Conservation (phyloP, 495 filamentous ascomycete species). For the Tetracladium marchalianum region DNA sequence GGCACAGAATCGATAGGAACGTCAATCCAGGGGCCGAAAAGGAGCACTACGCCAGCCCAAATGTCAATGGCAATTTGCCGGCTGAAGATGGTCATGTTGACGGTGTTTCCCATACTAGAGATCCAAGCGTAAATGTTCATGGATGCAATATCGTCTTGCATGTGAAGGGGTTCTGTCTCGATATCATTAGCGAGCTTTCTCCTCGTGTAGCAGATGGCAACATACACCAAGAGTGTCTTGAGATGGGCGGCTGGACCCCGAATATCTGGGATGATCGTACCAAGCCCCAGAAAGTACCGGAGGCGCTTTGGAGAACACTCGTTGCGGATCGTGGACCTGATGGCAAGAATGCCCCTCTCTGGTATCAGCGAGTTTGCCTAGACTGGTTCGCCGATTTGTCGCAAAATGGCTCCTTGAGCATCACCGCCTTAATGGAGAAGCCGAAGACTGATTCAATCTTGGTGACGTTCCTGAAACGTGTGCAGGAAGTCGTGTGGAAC, state of each 20-base stretch:
- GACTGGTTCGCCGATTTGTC: background rate
- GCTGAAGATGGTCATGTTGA: background rate
- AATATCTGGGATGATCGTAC: background rate
- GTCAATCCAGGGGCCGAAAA: background rate
- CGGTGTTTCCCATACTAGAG: background rate
- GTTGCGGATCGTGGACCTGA: slow-evolving; percentile 18
- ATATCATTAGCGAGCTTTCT: background rate
- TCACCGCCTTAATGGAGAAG: too few relatives aligned
- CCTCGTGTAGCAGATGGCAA: slow-evolving; percentile 1
- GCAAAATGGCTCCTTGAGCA: too few relatives aligned
- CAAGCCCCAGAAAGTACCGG: slow-evolving; percentile 1
- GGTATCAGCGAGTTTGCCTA: slow-evolving; percentile 2
- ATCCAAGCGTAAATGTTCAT: background rate
- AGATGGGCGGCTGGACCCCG: background rate
- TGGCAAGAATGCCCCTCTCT: slow-evolving; percentile 7
- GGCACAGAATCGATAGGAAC: background rate
- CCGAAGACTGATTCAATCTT: background rate
- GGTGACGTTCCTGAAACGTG: background rate
- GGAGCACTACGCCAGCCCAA: background rate
- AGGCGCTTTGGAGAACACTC: slow-evolving; percentile 16
- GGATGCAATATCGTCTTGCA: background rate
- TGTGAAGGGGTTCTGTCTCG: slow-evolving; percentile 4
- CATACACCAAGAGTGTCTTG: background rate
- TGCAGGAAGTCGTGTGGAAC: slow-evolving; percentile 4
- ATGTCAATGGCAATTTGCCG: background rate